Base-by-base conservation (phyloP, 495 filamentous ascomycete species). In the Penicillium daleae region DNA sequence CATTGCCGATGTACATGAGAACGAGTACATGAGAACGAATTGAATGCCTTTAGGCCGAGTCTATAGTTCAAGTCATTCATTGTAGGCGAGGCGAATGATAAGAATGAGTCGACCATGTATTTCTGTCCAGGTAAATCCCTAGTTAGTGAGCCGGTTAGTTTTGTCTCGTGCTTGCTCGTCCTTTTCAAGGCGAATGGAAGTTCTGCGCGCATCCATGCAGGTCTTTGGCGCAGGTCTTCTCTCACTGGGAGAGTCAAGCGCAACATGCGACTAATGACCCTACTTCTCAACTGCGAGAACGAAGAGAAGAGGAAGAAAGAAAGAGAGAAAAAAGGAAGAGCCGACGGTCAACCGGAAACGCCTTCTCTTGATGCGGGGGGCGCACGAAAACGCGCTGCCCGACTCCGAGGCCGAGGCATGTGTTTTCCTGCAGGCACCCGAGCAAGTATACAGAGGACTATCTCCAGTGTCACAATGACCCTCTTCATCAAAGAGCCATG, bases 1-100 rank as follows among this genome's bases (percentile, higher is more conserved):
- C 51, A 12, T 54, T 37, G 12, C 29, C 17, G 29, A 54, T 54
- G 51, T 54, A 54, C 19, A 33, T 54, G 51, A 54, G 32, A 54
- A 54, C 10, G 51, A 54, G 29, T 54, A 54, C 19, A 33, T 54
- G 51, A 54, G 32, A 54, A 54, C 10, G 51, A 54, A 37, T 29
- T 3, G 17, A 29, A 50, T 29, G 67, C 59, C 66, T 64, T 70
- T 50, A 40, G 62, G 56, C 66, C 54, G 59, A 67, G 9, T 64
- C 24, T 54, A 44, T 49, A 56, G 44, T 63, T 61, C 60, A 15
- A 54, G 57, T 27, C n/a, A 68, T 53, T 37, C 32, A n/a, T n/a
- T n/a, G n/a, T 64, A 67, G 61, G 56, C 53, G 56, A 46, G 49
- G 17, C 48, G 40, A 61, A 53, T 51, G 29, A 51, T n/a, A 22